Evolutionary conservation across 75 land plant species (phyloP), one percentile per base, ranked within the genome.

Genomic region (Ceratopteris richardii): DNA sequence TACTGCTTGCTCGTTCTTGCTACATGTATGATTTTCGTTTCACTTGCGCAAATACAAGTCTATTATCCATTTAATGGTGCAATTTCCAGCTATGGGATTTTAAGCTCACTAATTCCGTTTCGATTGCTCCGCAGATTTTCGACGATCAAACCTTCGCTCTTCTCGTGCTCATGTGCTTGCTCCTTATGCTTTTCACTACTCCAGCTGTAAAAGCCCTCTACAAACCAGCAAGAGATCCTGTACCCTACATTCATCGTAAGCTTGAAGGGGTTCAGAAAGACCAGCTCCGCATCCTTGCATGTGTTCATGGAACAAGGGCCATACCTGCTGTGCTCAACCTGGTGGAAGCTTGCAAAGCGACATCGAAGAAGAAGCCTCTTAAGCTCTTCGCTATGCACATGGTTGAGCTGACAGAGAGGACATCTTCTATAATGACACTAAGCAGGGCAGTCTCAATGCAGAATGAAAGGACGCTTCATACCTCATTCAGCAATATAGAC

Each of bases 101-200:
- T 1, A 24, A 24, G 17, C 31, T 19, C 24, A 28, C 56, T 30
- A n/a, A n/a, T n/a, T n/a, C n/a, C n/a, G n/a, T n/a, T n/a, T n/a
- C n/a, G n/a, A n/a, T n/a, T n/a, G n/a, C n/a, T n/a, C n/a, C n/a
- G 41, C 73, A 71, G 64, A 74, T 78, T 23, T 56, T 82, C 30
- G 81, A 79, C 47, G 83, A 82, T 30, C 65, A 82, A 52, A 66
- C 76, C 1, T 82, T 82, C 46, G 83, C 85, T 0, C 75, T 82
- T 16, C 37, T 82, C 47, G 85, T 82, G 17, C 62, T 80, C 3
- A 82, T 82, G 84, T 82, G 82, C 12, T 68, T 81, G 13, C 63
- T 86, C 65, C 78, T 88, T 11, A 82, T 89, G 23, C 82, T 89
- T 77, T 82, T 89, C 56, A 85, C 95, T 13, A 89, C 95, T n/a